Conservation (phyloP, 75 land plant species). For the Cupressus sempervirens region DNA sequence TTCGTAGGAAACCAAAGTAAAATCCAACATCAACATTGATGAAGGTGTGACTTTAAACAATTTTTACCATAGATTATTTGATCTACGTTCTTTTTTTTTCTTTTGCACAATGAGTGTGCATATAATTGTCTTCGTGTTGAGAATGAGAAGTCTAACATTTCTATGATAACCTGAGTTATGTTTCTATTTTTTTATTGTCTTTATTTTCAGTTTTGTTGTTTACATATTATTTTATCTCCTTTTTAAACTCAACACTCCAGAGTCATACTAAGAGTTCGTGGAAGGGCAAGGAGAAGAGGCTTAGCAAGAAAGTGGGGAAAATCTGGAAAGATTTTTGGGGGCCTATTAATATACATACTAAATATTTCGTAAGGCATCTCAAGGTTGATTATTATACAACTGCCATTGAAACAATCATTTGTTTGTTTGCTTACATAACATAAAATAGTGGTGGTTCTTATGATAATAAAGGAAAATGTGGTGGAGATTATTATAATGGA, state of each 20-base stretch:
- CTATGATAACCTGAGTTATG: no score
- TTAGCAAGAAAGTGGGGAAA: neutral
- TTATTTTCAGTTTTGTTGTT: no score
- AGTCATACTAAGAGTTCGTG: neutral
- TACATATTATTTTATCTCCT: no score
- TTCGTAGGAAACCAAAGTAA: neutral
- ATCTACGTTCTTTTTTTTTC: neutral
- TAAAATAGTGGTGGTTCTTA: slow-evolving; percentile 2
- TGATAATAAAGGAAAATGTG: neutral
- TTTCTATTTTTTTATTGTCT: no score
- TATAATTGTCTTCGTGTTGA: no score
- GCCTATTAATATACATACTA: neutral
- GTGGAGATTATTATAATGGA: neutral
- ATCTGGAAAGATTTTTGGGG: neutral
- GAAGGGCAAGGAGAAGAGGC: slow-evolving; percentile 7
- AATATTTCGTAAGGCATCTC: neutral
- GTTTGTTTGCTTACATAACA: neutral
- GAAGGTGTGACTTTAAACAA: neutral
- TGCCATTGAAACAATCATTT: neutral
- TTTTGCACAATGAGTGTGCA: neutral
- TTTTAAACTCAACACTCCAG: no score
- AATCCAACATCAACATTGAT: neutral
- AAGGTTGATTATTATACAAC: neutral
- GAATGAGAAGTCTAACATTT: no score
- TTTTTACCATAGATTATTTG: neutral